Percentiles rank a stretch among this genome's conserved stretches.
Evolutionary conservation across 1,284 basidiomycete species (phyloP).

Genomic region (Cutaneotrichosporon spelunceum): DNA sequence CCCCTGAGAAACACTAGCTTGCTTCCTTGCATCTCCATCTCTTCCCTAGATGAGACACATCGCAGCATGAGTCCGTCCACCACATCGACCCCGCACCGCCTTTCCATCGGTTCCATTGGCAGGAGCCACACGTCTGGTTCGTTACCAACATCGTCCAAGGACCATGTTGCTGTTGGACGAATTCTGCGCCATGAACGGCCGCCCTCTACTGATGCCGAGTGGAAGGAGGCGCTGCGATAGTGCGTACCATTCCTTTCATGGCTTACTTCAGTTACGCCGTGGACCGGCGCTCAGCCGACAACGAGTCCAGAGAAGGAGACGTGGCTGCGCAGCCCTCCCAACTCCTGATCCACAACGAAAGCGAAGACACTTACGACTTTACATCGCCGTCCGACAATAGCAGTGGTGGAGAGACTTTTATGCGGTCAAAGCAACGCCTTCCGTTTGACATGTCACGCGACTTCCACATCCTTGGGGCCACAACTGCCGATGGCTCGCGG

Average conservation of each 20-base stretch:
- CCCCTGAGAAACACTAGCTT: neutral
- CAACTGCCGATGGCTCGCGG: conserved; percentile 10
- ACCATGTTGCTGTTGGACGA: neutral
- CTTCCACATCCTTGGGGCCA: conserved; percentile 10
- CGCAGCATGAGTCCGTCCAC: neutral
- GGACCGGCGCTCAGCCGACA: conserved; percentile 5
- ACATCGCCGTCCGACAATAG: neutral
- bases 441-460: conserved; percentile 4
- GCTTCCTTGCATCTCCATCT: neutral
- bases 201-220: conserved; percentile 26
- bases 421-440: neutral
- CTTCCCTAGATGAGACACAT: neutral
- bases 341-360: conserved; percentile 13
- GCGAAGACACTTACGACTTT: conserved; percentile 1
- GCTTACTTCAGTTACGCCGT: conserved; percentile 11
- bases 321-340: neutral
- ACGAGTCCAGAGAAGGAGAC: neutral
- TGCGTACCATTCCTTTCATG: conserved; percentile 3
- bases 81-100: neutral
- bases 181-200: conserved; percentile 11
- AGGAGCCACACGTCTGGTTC: neutral
- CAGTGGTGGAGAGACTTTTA: neutral
- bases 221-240: conserved; percentile 24
- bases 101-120: neutral
- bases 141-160: neutral